A percentile compares a stretch with the other conserved stretches of the same genome.
Conservation (phyloP, 1,139 yeast genomes). For the Saccharomyces pastorianus region DNA sequence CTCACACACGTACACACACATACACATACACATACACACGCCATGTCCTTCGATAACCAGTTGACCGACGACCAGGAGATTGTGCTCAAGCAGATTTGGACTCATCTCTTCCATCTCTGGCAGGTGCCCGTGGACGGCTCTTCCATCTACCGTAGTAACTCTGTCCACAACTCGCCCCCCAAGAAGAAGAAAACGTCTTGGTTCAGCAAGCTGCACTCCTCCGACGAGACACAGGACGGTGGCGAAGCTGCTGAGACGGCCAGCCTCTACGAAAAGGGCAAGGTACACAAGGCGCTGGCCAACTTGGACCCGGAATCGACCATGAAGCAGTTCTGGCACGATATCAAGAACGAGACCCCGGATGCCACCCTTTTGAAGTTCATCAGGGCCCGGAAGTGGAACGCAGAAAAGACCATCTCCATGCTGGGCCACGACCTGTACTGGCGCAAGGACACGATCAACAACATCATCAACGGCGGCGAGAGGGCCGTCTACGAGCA, state of each 20-base stretch:
- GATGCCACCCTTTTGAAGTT: slow-evolving; percentile 63
- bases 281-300: slow-evolving; percentile 34
- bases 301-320: slow-evolving; percentile 39
- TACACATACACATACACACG: not conserved
- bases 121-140: slow-evolving; percentile 47
- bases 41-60: not conserved
- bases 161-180: not conserved
- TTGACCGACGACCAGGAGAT: slow-evolving; percentile 56
- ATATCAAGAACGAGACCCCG: slow-evolving; percentile 59
- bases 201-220: slow-evolving; percentile 13
- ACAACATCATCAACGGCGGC: slow-evolving; percentile 50
- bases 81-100: slow-evolving; percentile 69
- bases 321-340: slow-evolving; percentile 37
- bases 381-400: slow-evolving; percentile 68
- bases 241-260: slow-evolving; percentile 25
- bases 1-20: not conserved
- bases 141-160: slow-evolving; percentile 14
- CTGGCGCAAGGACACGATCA: slow-evolving; percentile 63
- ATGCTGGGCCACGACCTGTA: slow-evolving; percentile 60
- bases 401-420: slow-evolving; percentile 51
- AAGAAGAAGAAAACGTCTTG: slow-evolving; percentile 11
- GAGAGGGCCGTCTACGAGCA: slow-evolving; percentile 39
- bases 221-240: slow-evolving; percentile 14
- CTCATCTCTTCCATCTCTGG: slow-evolving; percentile 51
- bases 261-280: slow-evolving; percentile 6